Base-by-base conservation (phyloP, 2,329 filamentous ascomycete genomes). In the Chrysoporthe deuterocubensis region DNA sequence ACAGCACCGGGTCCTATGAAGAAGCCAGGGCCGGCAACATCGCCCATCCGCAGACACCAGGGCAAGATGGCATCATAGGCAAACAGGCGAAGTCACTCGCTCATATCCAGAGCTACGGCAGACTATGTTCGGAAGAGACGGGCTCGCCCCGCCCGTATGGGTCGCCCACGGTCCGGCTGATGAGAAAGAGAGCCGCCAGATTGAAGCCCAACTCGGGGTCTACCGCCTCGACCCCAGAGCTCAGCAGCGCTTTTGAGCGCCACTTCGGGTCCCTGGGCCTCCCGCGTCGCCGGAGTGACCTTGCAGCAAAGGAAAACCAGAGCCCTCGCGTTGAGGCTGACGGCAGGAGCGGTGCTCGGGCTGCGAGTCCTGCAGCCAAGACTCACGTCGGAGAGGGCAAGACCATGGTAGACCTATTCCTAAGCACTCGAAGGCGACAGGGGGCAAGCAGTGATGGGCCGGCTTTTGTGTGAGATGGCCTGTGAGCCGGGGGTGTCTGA, bases 381-480 rank as follows among this genome's bases (percentile, higher is more conserved):
- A n/a, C 54, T 32, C 52, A 61, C 5, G 26, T 44, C 11, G 43
- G 61, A 21, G 62, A 67, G 1, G 60, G 62, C 40, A 69, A 69
- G 46, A 64, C 62, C 21, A 70, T 70, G 69, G 69, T 69, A 34
- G 69, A 70, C 4, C 34, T 67, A 26, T 69, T 70, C n/a, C 58
- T 70, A 5, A 69, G 43, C 58, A 65, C 32, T 16, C 67, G 69
- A 11, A 66, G 58, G 43, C 54, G 62, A n/a, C 58, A 59, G 26
- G 59, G 40, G 43, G 34, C 21, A 6, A 64, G 64, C 13, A 43
- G 59, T 32, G 69, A 69, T 13, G 46, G 58, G 18, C 42, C 59
- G 13, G 64, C 69, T 26, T 69, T 70, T 46, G 11, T 70, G 16
- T 70, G 58, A 69, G 11, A 54, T 2, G 56, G 32, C 14, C 14